Conservation (phyloP, 306 rosid genomes). For the Prunus salicina region DNA sequence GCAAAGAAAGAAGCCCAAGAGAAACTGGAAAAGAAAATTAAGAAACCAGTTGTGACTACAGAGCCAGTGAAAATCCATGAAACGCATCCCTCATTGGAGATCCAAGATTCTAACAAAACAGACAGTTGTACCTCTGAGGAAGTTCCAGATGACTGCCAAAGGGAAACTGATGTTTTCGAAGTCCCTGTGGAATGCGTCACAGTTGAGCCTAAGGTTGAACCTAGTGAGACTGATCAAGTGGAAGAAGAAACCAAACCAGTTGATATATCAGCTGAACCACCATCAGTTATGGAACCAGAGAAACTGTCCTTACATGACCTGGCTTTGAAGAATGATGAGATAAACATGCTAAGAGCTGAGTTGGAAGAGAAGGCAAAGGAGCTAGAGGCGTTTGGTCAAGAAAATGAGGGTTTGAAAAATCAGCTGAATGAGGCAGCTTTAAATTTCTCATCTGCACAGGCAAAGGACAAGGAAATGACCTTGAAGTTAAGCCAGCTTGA, state of each 20-base stretch:
- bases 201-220: constrained; percentile 27
- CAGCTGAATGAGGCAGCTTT: constrained; percentile 45
- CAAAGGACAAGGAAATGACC: constrained; percentile 48
- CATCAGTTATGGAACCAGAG: constrained; percentile 32
- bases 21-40: constrained; percentile 58
- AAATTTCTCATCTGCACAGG: constrained; percentile 40
- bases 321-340: constrained; percentile 45
- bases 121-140: constrained; percentile 29
- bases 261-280: constrained; percentile 28
- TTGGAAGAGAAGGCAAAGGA: constrained; percentile 60
- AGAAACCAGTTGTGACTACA: constrained; percentile 30
- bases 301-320: constrained; percentile 41
- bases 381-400: constrained; percentile 30
- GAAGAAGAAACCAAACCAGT: constrained; percentile 40
- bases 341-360: constrained; percentile 35
- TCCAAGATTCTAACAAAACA: constrained; percentile 30
- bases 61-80: constrained; percentile 37
- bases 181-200: constrained; percentile 56
- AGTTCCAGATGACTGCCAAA: constrained; percentile 34
- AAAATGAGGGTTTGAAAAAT: constrained; percentile 49
- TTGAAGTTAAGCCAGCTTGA: constrained; percentile 37
- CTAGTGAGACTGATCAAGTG: constrained; percentile 26
- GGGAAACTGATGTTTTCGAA: constrained; percentile 81
- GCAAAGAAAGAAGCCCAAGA: constrained; percentile 79
- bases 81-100: constrained; percentile 29